A percentile compares a stretch with the other conserved stretches of the same genome.
phyloP scores from a whole-genome alignment of 495 filamentous ascomycete species.

The Astrocystis sublimbata region DNA sequence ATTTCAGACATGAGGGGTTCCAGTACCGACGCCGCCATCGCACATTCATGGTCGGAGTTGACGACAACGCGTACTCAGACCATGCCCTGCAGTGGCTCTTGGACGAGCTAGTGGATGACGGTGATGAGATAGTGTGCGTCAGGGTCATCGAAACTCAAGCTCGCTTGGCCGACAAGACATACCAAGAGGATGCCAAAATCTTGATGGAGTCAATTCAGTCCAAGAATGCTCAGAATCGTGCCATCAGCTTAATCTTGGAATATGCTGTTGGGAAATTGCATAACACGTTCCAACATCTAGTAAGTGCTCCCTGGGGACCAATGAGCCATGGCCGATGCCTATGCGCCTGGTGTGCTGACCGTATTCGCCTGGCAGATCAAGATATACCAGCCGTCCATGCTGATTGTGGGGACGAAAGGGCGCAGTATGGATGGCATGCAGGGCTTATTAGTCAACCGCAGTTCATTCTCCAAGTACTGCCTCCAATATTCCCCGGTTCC shows the following conservation, averaged over 20 bases:
- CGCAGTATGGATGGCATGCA: conserved; percentile 85
- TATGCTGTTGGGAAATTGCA: conserved; percentile 91
- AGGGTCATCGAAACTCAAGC: conserved; percentile 86
- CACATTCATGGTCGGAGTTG: conserved; percentile 91
- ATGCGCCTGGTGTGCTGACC: conserved; percentile 5
- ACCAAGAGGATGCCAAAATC: conserved; percentile 76
- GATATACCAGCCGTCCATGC: conserved; percentile 89
- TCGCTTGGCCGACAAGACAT: conserved; percentile 72
- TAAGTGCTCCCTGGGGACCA: conserved; percentile 43
- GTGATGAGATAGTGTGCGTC: conserved; percentile 93
- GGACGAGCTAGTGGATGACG: conserved; percentile 93
- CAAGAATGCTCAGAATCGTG: conserved; percentile 82
- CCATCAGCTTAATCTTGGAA: conserved; percentile 86
- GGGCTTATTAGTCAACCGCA: conserved; percentile 74
- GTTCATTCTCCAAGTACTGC: conserved; percentile 95
- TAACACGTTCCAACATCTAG: conserved; percentile 89
- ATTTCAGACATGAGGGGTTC: conserved; percentile 88
- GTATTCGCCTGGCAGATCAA: conserved; percentile 62
- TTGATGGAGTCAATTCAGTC: conserved; percentile 76
- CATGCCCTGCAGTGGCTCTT: conserved; percentile 94
- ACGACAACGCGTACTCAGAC: conserved; percentile 94
- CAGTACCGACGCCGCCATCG: conserved; percentile 78
- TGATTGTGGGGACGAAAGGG: conserved; percentile 93
- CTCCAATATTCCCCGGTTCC: conserved; percentile 94
- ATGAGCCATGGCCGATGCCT: neutral